Conservation (phyloP, 177 flowering plant genomes). For the Vitis hybrid region DNA sequence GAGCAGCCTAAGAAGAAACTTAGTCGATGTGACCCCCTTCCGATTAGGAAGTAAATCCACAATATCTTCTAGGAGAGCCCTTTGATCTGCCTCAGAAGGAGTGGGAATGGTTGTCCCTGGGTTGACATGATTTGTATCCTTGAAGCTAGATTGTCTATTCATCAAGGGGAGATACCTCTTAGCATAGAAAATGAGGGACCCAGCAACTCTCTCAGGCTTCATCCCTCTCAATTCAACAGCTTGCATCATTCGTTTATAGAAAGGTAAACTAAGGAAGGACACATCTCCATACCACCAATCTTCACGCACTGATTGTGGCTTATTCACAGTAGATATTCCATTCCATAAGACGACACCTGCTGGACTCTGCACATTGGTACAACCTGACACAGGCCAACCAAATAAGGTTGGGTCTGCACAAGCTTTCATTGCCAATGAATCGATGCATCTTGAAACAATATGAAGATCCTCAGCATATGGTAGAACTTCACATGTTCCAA, state of each 20-base stretch:
- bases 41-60: slow-evolving; percentile 56
- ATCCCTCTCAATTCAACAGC: slow-evolving; percentile 53
- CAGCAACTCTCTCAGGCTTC: slow-evolving; percentile 53
- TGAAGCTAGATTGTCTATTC: slow-evolving; percentile 42
- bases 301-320: slow-evolving; percentile 28
- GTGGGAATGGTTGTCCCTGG: slow-evolving; percentile 33
- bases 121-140: slow-evolving; percentile 21
- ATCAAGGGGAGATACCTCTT: slow-evolving; percentile 52
- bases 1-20: slow-evolving; percentile 57
- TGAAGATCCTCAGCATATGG: slow-evolving; percentile 62
- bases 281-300: slow-evolving; percentile 82
- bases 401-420: slow-evolving; percentile 58
- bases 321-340: slow-evolving; percentile 48
- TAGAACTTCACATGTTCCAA: slow-evolving; percentile 64
- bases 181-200: slow-evolving; percentile 54
- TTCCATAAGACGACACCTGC: slow-evolving; percentile 44
- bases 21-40: slow-evolving; percentile 53
- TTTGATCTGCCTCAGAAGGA: slow-evolving; percentile 59
- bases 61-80: slow-evolving; percentile 64
- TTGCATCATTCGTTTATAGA: slow-evolving; percentile 52
- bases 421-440: slow-evolving; percentile 65
- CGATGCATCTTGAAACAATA: slow-evolving; percentile 62
- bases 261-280: slow-evolving; percentile 44
- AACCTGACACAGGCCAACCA: slow-evolving; percentile 41
- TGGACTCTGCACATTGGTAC: slow-evolving; percentile 15